These are phyloP conservation scores for Paraphaeosphaeria sporulosa DNA, from an alignment of 2,329 filamentous ascomycete species.

Conservation along the genomic window DNA sequence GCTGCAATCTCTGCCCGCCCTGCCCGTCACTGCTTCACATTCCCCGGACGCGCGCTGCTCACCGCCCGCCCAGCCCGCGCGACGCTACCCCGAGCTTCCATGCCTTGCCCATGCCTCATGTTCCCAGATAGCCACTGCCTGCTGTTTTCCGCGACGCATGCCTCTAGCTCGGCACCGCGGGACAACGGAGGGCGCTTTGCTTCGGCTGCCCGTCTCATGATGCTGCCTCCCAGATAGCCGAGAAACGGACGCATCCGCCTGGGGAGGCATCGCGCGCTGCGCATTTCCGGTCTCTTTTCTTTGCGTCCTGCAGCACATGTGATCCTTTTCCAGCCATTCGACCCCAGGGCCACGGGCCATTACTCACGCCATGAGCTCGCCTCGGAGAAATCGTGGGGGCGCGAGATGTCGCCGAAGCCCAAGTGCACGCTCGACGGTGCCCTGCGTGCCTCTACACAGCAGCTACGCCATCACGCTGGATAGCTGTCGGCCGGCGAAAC, in stretches of 20 bases:
- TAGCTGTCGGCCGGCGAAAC: slow-evolving; percentile 5
- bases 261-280: no score
- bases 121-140: slow-evolving; percentile 18
- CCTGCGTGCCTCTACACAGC: neutral
- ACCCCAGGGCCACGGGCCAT: neutral
- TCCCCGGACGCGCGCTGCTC: slow-evolving; percentile 9
- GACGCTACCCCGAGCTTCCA: neutral
- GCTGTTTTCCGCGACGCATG: slow-evolving; percentile 24
- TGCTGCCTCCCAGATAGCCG: slow-evolving; percentile 18
- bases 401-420: neutral
- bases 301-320: neutral
- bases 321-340: neutral
- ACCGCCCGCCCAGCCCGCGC: slow-evolving; percentile 15
- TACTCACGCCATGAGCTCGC: neutral
- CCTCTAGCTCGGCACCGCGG: slow-evolving; percentile 31
- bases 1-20: slow-evolving; percentile 4
- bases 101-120: neutral
- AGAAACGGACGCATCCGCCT: slow-evolving; percentile 14
- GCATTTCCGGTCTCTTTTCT: neutral
- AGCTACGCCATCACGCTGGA: neutral
- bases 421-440: no score
- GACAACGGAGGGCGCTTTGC: slow-evolving; percentile 34
- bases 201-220: slow-evolving; percentile 27
- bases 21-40: neutral
- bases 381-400: slow-evolving; percentile 3